Conservation (phyloP, 2,329 filamentous ascomycete species). For the Pyrenochaeta sp. region DNA sequence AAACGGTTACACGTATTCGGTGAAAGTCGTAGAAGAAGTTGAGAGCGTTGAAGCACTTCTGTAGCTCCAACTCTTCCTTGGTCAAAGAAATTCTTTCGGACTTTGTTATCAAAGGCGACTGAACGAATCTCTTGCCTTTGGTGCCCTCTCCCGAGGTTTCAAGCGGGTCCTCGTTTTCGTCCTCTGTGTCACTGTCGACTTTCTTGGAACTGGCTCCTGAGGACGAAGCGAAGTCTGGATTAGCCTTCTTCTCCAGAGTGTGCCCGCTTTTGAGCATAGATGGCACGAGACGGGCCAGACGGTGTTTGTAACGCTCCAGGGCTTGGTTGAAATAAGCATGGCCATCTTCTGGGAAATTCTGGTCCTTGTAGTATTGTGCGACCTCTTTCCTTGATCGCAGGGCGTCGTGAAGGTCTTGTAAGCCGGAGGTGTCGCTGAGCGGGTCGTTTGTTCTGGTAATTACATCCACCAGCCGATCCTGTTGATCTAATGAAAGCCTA, state of each 20-base stretch:
- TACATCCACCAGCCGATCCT: conserved; percentile 15
- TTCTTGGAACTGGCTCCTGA: background rate
- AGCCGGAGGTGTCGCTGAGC: conserved; percentile 15
- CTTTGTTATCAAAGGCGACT: background rate
- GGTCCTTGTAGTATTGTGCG: conserved; percentile 11
- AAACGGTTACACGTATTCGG: conserved; percentile 15
- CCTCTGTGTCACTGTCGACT: background rate
- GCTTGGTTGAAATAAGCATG: conserved; percentile 17
- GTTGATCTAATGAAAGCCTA: conserved; percentile 11
- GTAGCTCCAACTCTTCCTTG: conserved; percentile 13
- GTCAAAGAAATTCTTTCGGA: conserved; percentile 2
- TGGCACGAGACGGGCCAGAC: conserved; percentile 5
- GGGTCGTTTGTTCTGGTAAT: conserved; percentile 15
- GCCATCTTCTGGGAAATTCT: conserved; percentile 8
- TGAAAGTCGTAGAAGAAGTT: conserved; percentile 25
- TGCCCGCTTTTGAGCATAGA: conserved; percentile 1
- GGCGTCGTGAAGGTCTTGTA: conserved; percentile 23
- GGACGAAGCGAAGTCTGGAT: conserved; percentile 1
- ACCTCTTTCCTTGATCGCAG: conserved; percentile 26
- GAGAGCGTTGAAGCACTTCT: conserved; percentile 20
- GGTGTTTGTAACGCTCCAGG: conserved; percentile 6
- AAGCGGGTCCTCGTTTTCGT: too few relatives aligned
- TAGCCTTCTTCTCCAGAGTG: too few relatives aligned
- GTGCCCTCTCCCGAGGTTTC: too few relatives aligned
- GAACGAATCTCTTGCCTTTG: too few relatives aligned